phyloP scores from a whole-genome alignment of 805 yeast genomes.

The Kodamaea jinghongensis region DNA sequence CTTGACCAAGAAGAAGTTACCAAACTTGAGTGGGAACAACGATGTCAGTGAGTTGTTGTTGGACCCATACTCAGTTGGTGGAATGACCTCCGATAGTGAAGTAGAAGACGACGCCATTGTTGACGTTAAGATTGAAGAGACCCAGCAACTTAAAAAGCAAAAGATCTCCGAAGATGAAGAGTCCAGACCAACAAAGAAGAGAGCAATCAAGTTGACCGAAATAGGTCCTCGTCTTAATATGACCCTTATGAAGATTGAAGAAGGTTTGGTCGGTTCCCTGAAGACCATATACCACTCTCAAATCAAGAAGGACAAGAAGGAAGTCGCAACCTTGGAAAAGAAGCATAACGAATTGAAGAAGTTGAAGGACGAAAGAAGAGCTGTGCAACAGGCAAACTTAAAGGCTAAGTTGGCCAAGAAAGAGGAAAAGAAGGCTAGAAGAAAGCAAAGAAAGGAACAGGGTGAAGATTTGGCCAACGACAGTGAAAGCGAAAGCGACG shows the following conservation, averaged over 20 bases:
- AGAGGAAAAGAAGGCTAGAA: slow-evolving; percentile 69
- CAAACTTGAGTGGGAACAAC: slow-evolving; percentile 60
- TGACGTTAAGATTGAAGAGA: slow-evolving; percentile 43
- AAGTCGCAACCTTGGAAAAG: slow-evolving; percentile 60
- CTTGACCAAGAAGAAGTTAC: slow-evolving; percentile 62
- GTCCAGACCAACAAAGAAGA: slow-evolving; percentile 44
- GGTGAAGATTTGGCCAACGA: slow-evolving; percentile 26
- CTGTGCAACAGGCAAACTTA: slow-evolving; percentile 76
- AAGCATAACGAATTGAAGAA: slow-evolving; percentile 60
- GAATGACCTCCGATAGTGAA: slow-evolving; percentile 87
- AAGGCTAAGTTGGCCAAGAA: slow-evolving; percentile 70
- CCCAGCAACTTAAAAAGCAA: slow-evolving; percentile 17
- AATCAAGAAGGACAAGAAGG: slow-evolving; percentile 60
- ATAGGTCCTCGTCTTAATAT: slow-evolving; percentile 87
- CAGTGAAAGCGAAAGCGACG: slow-evolving; percentile 23
- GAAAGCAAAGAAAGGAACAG: slow-evolving; percentile 47
- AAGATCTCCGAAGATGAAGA: slow-evolving; percentile 13
- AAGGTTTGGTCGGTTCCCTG: slow-evolving; percentile 79
- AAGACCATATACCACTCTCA: slow-evolving; percentile 81
- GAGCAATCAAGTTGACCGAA: slow-evolving; percentile 90
- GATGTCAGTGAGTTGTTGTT: slow-evolving; percentile 83
- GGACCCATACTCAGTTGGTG: slow-evolving; percentile 79
- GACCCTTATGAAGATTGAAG: slow-evolving; percentile 81
- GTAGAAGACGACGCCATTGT: slow-evolving; percentile 88
- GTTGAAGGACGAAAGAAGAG: slow-evolving; percentile 68